phyloP scores from a whole-genome alignment of 1,139 yeast genomes.

The Eremothecium cymbalariae region DNA sequence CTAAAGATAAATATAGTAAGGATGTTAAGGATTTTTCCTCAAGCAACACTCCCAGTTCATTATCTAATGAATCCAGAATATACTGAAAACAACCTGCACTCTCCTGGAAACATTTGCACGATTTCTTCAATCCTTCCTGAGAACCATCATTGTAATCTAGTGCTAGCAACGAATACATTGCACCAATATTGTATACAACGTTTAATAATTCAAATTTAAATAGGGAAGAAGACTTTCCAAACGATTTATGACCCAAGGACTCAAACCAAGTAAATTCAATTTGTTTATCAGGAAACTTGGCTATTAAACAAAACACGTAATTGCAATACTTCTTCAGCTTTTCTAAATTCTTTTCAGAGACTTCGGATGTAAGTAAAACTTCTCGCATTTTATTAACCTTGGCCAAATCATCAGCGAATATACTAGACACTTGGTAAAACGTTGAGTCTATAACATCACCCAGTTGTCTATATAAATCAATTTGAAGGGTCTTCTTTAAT shows the following conservation, averaged over 20 bases:
- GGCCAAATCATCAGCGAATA: conserved; percentile 47
- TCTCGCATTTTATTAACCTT: conserved; percentile 37
- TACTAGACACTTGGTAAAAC: conserved; percentile 57
- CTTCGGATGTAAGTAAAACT: conserved; percentile 28
- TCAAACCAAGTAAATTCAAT: conserved; percentile 65
- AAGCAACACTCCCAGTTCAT: conserved; percentile 27
- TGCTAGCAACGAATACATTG: conserved; percentile 53
- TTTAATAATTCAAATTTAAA: conserved; percentile 53
- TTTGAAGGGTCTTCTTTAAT: conserved; percentile 41
- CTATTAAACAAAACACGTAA: conserved; percentile 31
- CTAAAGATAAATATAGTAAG: conserved; percentile 48
- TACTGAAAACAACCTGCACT: conserved; percentile 62
- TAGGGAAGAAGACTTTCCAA: conserved; percentile 42
- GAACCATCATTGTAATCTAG: conserved; percentile 35
- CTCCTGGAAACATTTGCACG: conserved; percentile 57
- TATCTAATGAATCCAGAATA: conserved; percentile 29
- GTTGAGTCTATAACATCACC: conserved; percentile 46
- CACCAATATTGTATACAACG: conserved; percentile 60
- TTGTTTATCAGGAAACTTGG: conserved; percentile 40
- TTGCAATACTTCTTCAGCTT: conserved; percentile 32
- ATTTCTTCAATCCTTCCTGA: conserved; percentile 48
- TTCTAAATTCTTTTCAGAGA: conserved; percentile 26
- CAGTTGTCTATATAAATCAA: conserved; percentile 42
- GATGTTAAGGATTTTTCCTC: conserved; percentile 39
- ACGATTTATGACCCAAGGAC: conserved; percentile 49